Percentiles rank a stretch among this genome's conserved stretches.
phyloP scores from a whole-genome alignment of 768 basidiomycete genomes.

The Suillus paluster region DNA sequence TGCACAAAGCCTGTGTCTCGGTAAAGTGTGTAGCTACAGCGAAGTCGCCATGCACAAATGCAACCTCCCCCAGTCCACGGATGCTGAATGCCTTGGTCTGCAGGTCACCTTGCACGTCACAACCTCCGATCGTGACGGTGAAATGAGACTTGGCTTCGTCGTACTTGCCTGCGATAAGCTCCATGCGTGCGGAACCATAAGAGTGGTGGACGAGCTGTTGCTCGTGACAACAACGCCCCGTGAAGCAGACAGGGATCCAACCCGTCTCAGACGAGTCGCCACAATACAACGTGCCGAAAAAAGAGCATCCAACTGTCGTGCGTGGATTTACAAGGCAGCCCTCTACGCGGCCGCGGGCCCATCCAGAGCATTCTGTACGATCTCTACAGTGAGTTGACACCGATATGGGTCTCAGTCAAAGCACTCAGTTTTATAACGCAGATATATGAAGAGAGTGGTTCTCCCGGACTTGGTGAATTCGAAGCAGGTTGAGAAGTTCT shows the following conservation, averaged over 20 bases:
- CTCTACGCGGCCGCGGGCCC: slow-evolving; percentile 38
- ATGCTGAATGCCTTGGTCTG: not conserved
- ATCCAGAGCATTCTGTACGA: slow-evolving; percentile 52
- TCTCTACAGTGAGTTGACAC: slow-evolving; percentile 51
- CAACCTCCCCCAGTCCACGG: not conserved
- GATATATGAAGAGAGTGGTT: slow-evolving; percentile 59
- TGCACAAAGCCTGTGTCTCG: too few species aligned
- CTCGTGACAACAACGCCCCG: slow-evolving; percentile 23
- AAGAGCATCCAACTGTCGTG: not conserved
- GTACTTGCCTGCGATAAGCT: too few species aligned
- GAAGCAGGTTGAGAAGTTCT: slow-evolving; percentile 48
- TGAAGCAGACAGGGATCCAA: slow-evolving; percentile 14
- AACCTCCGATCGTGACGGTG: too few species aligned
- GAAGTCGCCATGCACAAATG: not conserved
- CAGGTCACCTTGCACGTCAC: not conserved
- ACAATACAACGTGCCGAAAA: not conserved
- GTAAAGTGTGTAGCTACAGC: too few species aligned
- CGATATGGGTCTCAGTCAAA: not conserved
- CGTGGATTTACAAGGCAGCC: not conserved
- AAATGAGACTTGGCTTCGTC: too few species aligned
- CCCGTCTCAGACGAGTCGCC: not conserved
- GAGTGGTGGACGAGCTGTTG: too few species aligned
- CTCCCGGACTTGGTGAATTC: slow-evolving; percentile 49
- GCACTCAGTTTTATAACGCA: slow-evolving; percentile 24
- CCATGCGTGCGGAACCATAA: too few species aligned